Percentiles rank a stretch among this genome's conserved stretches.
Evolutionary conservation across 225 moss, liverwort and hornwort species (phyloP).

Genomic region (Ulota crispa): DNA sequence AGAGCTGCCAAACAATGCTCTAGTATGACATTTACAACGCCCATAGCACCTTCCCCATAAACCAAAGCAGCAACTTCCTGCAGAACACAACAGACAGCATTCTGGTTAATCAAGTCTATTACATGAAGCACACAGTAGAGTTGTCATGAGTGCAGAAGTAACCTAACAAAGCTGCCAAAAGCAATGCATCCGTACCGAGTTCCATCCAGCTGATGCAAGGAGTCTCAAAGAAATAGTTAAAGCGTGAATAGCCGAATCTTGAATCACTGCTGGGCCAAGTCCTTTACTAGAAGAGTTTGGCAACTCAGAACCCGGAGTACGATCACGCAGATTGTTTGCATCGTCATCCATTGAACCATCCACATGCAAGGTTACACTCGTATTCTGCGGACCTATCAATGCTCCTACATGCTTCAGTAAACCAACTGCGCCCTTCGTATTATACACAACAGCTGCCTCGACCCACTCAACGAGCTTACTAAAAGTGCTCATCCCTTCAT

Average conservation of each 20-base stretch:
- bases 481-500: slow-evolving; percentile 44
- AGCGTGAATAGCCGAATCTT: slow-evolving; percentile 63
- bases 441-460: slow-evolving; percentile 87
- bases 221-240: slow-evolving; percentile 53
- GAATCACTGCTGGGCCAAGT: slow-evolving; percentile 47
- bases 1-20: slow-evolving; percentile 78
- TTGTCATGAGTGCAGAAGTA: slow-evolving; percentile 2
- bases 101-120: slow-evolving; percentile 16
- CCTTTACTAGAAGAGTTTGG: slow-evolving; percentile 58
- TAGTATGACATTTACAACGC: slow-evolving; percentile 57
- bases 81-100: slow-evolving; percentile 19
- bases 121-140: slow-evolving; percentile 15
- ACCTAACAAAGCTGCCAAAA: slow-evolving; percentile 12
- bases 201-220: slow-evolving; percentile 55
- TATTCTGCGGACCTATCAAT: slow-evolving; percentile 62
- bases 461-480: slow-evolving; percentile 90
- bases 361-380: slow-evolving; percentile 52
- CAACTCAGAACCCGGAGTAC: slow-evolving; percentile 58
- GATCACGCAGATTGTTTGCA: slow-evolving; percentile 62
- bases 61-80: slow-evolving; percentile 86
- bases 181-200: slow-evolving; percentile 34
- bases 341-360: slow-evolving; percentile 72
- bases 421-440: slow-evolving; percentile 78
- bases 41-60: slow-evolving; percentile 91
- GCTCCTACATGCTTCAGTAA: slow-evolving; percentile 83